Percentiles rank a stretch among this genome's conserved stretches.
These are phyloP conservation scores for Melaleuca alternifolia DNA, from an alignment of 345 rosid genomes.

Conservation along the genomic window DNA sequence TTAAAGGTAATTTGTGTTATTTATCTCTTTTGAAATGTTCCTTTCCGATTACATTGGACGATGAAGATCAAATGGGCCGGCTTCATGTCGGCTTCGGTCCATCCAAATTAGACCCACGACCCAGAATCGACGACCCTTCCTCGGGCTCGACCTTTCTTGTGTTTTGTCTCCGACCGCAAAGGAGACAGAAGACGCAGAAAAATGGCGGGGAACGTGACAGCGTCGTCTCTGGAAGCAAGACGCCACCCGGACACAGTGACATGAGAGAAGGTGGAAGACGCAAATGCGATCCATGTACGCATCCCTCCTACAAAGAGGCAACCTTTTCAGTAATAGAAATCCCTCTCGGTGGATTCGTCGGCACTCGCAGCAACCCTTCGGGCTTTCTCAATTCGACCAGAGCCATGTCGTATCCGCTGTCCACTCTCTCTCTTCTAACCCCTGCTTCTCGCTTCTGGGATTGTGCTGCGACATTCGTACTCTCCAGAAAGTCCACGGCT, in stretches of 20 bases:
- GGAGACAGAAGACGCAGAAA: neutral
- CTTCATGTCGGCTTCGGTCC: neutral
- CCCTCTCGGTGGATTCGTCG: neutral
- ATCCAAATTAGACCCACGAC: neutral
- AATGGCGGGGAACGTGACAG: neutral
- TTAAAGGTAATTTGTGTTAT: no score
- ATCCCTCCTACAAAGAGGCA: neutral
- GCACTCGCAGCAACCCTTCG: neutral
- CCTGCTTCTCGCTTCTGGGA: conserved; percentile 29
- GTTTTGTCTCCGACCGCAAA: neutral
- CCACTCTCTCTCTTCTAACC: conserved; percentile 2
- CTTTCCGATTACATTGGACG: neutral
- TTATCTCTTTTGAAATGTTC: neutral
- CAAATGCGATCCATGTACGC: neutral
- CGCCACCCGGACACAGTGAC: neutral
- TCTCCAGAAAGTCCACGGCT: conserved; percentile 34
- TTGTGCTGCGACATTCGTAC: conserved; percentile 31
- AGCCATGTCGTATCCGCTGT: neutral
- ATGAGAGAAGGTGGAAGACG: neutral
- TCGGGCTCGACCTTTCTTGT: neutral
- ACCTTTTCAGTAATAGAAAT: neutral
- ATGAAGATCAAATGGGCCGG: neutral
- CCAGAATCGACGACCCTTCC: neutral
- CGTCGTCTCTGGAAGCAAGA: neutral
- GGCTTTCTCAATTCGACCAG: neutral